Evolutionary conservation across 306 rosid genomes (phyloP).

Genomic region (Spatholobus suberectus): DNA sequence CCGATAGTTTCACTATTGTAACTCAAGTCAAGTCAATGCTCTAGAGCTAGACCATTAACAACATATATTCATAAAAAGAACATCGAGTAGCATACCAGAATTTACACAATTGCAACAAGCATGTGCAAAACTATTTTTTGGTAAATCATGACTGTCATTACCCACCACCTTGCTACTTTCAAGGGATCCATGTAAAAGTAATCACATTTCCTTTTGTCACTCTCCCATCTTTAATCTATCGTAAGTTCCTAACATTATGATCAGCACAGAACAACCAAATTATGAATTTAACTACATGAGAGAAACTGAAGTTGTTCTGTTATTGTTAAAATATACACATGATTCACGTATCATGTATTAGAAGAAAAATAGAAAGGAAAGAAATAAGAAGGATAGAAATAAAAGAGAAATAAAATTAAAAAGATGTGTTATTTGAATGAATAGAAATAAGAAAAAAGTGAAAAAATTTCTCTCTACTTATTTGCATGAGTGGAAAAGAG

Average conservation of each 20-base stretch:
- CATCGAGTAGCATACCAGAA: neutral
- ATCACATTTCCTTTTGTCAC: neutral
- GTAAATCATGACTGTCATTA: neutral
- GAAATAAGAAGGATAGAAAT: too few species aligned
- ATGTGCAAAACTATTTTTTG: neutral
- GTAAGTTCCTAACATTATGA: neutral
- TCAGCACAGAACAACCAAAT: constrained; percentile 5
- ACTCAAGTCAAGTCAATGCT: neutral
- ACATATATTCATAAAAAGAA: neutral
- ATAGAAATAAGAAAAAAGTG: neutral
- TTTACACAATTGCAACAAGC: neutral
- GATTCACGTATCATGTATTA: neutral
- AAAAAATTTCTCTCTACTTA: too few species aligned
- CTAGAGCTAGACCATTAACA: neutral
- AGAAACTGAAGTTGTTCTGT: neutral
- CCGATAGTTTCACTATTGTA: neutral
- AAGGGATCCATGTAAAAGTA: neutral
- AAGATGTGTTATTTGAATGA: too few species aligned
- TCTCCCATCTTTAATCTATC: too few species aligned
- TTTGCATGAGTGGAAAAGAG: neutral
- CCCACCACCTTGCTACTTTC: neutral
- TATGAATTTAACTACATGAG: neutral
- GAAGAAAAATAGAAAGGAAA: too few species aligned
- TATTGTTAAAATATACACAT: neutral
- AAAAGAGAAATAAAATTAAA: neutral